Percentiles rank a stretch among this genome's conserved stretches.
phyloP scores from a whole-genome alignment of 352 stramenopile genomes.

The Phytophthora aleatoria region DNA sequence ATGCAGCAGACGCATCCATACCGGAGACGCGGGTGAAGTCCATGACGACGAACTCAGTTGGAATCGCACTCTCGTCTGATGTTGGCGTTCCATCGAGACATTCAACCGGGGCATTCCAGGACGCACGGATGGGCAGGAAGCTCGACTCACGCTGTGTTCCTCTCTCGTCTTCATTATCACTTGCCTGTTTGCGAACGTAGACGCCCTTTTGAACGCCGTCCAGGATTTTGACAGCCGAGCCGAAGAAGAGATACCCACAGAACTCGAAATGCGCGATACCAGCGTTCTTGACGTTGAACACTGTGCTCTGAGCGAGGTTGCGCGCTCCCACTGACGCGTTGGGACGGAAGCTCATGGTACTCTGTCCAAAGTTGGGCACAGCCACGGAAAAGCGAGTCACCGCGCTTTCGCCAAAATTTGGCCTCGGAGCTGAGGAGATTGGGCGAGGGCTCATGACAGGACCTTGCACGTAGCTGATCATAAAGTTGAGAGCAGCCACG shows the following conservation, averaged over 20 bases:
- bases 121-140: slow-evolving; percentile 46
- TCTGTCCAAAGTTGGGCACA: slow-evolving; percentile 40
- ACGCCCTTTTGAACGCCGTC: slow-evolving; percentile 72
- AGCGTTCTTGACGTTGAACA: slow-evolving; percentile 54
- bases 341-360: slow-evolving; percentile 19
- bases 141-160: slow-evolving; percentile 26
- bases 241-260: slow-evolving; percentile 84
- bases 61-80: slow-evolving; percentile 35
- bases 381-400: slow-evolving; percentile 61
- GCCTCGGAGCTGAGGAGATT: slow-evolving; percentile 43
- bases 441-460: slow-evolving; percentile 56
- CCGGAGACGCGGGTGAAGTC: slow-evolving; percentile 84
- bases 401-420: slow-evolving; percentile 35
- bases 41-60: slow-evolving; percentile 79
- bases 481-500: slow-evolving; percentile 83
- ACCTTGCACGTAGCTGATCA: slow-evolving; percentile 71
- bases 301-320: slow-evolving; percentile 45
- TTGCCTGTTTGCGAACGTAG: slow-evolving; percentile 44
- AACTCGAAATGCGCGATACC: slow-evolving; percentile 76
- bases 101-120: slow-evolving; percentile 54
- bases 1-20: slow-evolving; percentile 82
- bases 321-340: slow-evolving; percentile 40
- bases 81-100: slow-evolving; percentile 62
- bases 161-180: slow-evolving; percentile 16
- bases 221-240: slow-evolving; percentile 73